These are phyloP conservation scores for Xylariaceae sp. DNA, from an alignment of 2,329 filamentous ascomycete genomes.

Conservation along the genomic window DNA sequence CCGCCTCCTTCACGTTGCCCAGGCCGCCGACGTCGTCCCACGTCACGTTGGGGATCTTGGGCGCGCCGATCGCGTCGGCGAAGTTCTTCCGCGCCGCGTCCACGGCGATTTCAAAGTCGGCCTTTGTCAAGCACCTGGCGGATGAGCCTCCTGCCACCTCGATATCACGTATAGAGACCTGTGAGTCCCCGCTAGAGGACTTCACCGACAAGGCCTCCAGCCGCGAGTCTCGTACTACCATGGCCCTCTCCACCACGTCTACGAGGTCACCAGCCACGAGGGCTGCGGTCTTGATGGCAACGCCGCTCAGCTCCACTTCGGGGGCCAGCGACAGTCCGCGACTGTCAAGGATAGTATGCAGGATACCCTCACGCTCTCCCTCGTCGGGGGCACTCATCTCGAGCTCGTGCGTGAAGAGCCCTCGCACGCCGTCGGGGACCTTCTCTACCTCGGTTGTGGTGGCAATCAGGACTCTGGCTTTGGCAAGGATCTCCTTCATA, in stretches of 20 bases:
- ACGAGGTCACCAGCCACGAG: slow-evolving; percentile 90
- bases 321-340: slow-evolving; percentile 69
- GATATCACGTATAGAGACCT: slow-evolving; percentile 70
- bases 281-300: slow-evolving; percentile 92
- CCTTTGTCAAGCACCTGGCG: slow-evolving; percentile 68
- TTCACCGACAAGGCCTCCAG: slow-evolving; percentile 62
- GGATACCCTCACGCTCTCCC: slow-evolving; percentile 79
- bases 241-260: slow-evolving; percentile 86
- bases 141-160: slow-evolving; percentile 77
- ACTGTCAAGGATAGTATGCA: slow-evolving; percentile 70
- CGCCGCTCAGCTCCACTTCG: slow-evolving; percentile 73
- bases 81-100: slow-evolving; percentile 97
- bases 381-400: slow-evolving; percentile 93
- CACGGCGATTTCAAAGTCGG: slow-evolving; percentile 87
- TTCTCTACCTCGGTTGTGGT: slow-evolving; percentile 96
- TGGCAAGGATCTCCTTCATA: slow-evolving; percentile 74
- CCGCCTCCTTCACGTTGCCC: slow-evolving; percentile 91
- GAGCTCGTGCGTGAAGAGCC: slow-evolving; percentile 89
- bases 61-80: slow-evolving; percentile 91
- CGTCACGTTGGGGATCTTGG: slow-evolving; percentile 93
- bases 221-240: slow-evolving; percentile 67
- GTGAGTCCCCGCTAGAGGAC: slow-evolving; percentile 27
- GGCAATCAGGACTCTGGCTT: slow-evolving; percentile 76
- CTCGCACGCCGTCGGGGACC: slow-evolving; percentile 80
- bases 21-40: slow-evolving; percentile 96